These are phyloP conservation scores for Nemania abortiva DNA, from an alignment of 2,329 filamentous ascomycete species.

Conservation along the genomic window DNA sequence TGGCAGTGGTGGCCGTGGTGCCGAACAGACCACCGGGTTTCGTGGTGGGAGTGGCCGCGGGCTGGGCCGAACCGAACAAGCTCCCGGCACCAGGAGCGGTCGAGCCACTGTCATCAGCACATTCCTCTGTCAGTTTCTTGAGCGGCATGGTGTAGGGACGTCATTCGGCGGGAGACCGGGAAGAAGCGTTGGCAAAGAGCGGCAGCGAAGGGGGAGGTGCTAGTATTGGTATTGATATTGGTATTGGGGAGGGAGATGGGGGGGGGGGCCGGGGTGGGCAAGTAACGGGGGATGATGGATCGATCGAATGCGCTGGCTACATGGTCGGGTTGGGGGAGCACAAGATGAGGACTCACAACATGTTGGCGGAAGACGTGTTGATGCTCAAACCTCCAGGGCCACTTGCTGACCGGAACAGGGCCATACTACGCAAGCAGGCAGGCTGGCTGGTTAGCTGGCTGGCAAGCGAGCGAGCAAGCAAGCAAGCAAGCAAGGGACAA, in stretches of 20 bases:
- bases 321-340: constrained; percentile 6
- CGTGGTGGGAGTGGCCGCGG: constrained; percentile 41
- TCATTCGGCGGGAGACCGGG: background rate
- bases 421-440: constrained; percentile 52
- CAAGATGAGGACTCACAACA: constrained; percentile 59
- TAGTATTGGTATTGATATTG: background rate
- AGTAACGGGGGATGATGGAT: background rate
- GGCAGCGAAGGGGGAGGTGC: background rate
- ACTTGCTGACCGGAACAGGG: constrained; percentile 68
- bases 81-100: constrained; percentile 52
- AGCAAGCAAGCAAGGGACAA: background rate
- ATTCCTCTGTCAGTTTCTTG: constrained; percentile 35
- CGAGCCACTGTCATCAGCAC: constrained; percentile 44
- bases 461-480: too few species aligned
- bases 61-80: constrained; percentile 48
- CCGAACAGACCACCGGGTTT: constrained; percentile 52
- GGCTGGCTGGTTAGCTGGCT: background rate
- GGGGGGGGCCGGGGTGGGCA: background rate
- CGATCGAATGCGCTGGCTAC: background rate
- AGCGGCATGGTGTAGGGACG: constrained; percentile 34
- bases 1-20: constrained; percentile 33
- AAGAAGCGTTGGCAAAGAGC: too few species aligned
- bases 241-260: background rate
- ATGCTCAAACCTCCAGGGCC: constrained; percentile 72
- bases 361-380: constrained; percentile 72